Evolutionary conservation across 768 basidiomycete genomes (phyloP), one percentile per base, ranked within the genome.

Genomic region (Amanita fuliginea): DNA sequence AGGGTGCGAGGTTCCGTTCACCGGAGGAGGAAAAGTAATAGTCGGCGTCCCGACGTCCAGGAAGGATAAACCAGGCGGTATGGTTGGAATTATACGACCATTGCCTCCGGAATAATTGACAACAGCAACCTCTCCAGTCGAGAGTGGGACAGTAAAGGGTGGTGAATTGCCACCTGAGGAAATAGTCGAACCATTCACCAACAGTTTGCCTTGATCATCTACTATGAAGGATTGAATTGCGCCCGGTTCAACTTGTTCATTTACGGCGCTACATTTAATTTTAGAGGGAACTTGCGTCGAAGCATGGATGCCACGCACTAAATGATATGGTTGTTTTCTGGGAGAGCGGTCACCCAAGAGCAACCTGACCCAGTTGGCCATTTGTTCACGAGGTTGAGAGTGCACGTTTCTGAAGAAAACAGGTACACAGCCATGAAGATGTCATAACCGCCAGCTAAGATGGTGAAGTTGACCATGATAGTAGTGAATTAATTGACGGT

Each of bases 391-490:
- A 80, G 64, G 2, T 73, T 68, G 45, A 85, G 61, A 4, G 72
- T 63, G 13, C 67, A 68, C 16, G 68, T 64, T 18, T 74, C 67
- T 9, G 76, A 63, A 57, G 77, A 73, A 65, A 85, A 86, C 32
- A 77, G 57, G 61, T 83, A 84, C 0, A 78, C 74, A 2, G 77
- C 78, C 47, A 86, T 69, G 55, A 79, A 81, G 51, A 75, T 62
- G 42, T 70, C 68, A 58, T 77, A 84, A 13, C 82, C 82, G 30
- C 83, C 82, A 26, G 83, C 83, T 32, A 85, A 70, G 53, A 86
- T 80, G 3, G 70, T 81, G 58, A 81, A 77, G 48, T 76, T 71
- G 55, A 84, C 82, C 83, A 84, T 85, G 39, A n/a, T n/a, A n/a
- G 18, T 35, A 11, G 16, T 13, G 24, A 28, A n/a, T 11, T 21